Evolutionary conservation across 2,329 filamentous ascomycete genomes (phyloP).

Genomic region (Verticillium albo-atrum): DNA sequence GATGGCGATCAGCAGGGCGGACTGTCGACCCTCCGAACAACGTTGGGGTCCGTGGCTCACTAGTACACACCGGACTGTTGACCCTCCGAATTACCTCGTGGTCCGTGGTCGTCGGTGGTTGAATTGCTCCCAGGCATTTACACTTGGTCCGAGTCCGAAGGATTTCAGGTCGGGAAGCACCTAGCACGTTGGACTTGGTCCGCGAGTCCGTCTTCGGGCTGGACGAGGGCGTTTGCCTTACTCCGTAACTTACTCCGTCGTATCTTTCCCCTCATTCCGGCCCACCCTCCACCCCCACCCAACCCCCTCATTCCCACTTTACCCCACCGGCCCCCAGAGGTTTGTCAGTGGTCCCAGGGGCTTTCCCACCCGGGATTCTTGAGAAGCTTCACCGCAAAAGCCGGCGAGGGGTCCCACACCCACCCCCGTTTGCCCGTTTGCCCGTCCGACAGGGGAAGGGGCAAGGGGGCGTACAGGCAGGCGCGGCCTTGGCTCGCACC

Average conservation of each 20-base stretch:
- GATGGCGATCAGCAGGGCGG: too few relatives aligned
- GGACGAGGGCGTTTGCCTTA: background rate
- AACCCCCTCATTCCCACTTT: background rate
- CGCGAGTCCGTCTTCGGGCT: background rate
- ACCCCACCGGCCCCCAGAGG: background rate
- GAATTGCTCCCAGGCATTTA: too few relatives aligned
- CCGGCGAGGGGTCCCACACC: too few relatives aligned
- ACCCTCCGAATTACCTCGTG: background rate
- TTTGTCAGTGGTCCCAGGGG: too few relatives aligned
- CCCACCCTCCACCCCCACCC: background rate
- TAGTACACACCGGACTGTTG: background rate
- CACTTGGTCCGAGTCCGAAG: background rate
- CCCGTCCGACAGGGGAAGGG: too few relatives aligned
- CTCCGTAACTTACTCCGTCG: background rate
- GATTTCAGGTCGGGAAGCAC: background rate
- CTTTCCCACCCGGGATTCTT: too few relatives aligned
- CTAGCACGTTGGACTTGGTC: background rate
- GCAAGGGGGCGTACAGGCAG: too few relatives aligned
- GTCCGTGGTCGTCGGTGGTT: background rate
- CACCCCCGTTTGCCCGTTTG: too few relatives aligned
- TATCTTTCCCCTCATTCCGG: background rate
- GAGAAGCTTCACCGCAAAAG: background rate
- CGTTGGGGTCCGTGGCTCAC: too few relatives aligned
- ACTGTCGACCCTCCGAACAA: too few relatives aligned
- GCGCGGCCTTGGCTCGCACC: too few relatives aligned